Evolutionary conservation across 1,284 basidiomycete genomes (phyloP).

Genomic region (Tilletia caries): DNA sequence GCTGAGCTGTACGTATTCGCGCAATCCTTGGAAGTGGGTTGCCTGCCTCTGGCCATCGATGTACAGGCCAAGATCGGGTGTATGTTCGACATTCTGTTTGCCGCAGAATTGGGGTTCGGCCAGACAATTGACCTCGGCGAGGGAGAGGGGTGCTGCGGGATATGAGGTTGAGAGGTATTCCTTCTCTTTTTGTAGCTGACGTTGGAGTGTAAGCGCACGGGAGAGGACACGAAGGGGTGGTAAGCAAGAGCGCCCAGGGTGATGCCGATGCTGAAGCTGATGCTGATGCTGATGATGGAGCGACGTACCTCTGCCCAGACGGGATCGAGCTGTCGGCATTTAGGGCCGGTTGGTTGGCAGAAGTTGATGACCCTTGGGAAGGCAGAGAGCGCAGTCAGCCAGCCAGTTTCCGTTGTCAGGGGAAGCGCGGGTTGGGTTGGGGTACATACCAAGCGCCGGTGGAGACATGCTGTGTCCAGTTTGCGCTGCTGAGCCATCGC

Average conservation of each 20-base stretch:
- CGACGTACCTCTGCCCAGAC: neutral
- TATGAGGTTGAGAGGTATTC: slow-evolving; percentile 59
- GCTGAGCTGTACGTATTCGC: slow-evolving; percentile 40
- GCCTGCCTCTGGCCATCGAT: slow-evolving; percentile 35
- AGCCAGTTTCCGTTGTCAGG: neutral
- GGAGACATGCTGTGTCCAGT: slow-evolving; percentile 1
- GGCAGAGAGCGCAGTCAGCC: neutral
- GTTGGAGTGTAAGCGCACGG: slow-evolving; percentile 52
- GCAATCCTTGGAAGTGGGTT: slow-evolving; percentile 31
- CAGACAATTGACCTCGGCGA: slow-evolving; percentile 49
- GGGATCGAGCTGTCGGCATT: neutral
- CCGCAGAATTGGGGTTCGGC: slow-evolving; percentile 41
- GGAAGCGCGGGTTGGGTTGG: neutral
- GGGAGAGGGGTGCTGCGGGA: slow-evolving; percentile 40
- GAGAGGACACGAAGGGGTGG: slow-evolving; percentile 57
- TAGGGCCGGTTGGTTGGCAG: neutral
- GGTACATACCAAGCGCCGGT: neutral
- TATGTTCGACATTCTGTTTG: slow-evolving; percentile 33
- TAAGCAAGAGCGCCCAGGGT: too few species aligned
- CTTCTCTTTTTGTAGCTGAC: slow-evolving; percentile 63
- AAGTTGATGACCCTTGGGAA: slow-evolving; percentile 1
- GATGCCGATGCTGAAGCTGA: too few species aligned
- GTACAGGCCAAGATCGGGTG: slow-evolving; percentile 38
- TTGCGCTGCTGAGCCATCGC: neutral
- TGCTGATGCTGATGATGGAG: too few species aligned